A percentile compares a stretch with the other conserved stretches of the same genome.
Conservation (phyloP, 2,329 filamentous ascomycete species). For the Colletotrichum tamarilloi region DNA sequence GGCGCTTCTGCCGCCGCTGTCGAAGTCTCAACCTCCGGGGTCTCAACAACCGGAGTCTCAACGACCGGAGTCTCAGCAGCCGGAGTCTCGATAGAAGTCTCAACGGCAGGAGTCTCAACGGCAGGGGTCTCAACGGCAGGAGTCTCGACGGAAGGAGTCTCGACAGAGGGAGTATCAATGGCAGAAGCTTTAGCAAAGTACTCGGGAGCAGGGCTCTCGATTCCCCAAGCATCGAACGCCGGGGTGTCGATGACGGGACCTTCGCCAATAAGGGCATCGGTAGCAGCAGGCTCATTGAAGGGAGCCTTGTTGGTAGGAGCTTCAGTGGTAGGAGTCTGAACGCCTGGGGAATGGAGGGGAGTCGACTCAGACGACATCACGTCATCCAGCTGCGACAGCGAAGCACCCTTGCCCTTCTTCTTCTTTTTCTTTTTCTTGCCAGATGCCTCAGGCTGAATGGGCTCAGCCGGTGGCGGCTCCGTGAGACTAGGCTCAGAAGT, state of each 20-base stretch:
- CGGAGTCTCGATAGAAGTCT: slow-evolving; percentile 10
- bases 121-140: neutral
- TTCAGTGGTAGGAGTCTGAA: neutral
- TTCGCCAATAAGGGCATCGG: neutral
- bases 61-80: neutral
- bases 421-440: slow-evolving; percentile 42
- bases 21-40: neutral
- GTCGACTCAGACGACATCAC: slow-evolving; percentile 6
- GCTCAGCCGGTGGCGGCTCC: slow-evolving; percentile 14
- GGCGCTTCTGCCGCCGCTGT: neutral
- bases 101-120: neutral
- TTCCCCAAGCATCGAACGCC: neutral
- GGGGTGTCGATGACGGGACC: neutral
- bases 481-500: slow-evolving; percentile 1
- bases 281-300: neutral
- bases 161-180: neutral
- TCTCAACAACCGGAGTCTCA: neutral
- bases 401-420: slow-evolving; percentile 35
- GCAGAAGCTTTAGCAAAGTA: neutral
- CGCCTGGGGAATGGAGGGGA: neutral
- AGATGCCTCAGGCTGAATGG: slow-evolving; percentile 21
- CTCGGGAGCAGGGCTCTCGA: neutral
- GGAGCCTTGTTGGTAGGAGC: neutral
- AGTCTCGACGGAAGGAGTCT: neutral
- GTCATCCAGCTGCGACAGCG: slow-evolving; percentile 12